phyloP scores from a whole-genome alignment of 2,329 filamentous ascomycete species.

The Catunica adiposa region DNA sequence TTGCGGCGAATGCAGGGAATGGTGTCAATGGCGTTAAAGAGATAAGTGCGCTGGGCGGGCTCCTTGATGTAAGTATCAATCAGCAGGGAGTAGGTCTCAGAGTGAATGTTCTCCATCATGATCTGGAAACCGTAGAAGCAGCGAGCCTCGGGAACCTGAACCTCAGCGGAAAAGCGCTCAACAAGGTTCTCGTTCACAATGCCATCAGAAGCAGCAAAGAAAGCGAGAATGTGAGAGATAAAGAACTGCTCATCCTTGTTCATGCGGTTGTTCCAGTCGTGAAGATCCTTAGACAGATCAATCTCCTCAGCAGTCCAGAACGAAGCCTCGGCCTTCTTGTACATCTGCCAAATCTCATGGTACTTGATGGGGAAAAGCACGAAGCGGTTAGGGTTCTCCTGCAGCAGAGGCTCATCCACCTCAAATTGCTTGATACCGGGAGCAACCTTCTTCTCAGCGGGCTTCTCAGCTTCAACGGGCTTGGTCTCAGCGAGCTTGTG shows the following conservation, averaged over 20 bases:
- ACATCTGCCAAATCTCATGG: conserved; percentile 99
- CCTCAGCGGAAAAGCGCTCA: conserved; percentile 91
- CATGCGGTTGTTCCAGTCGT: conserved; percentile 97
- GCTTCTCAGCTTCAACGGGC: conserved; percentile 29
- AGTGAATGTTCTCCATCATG: conserved; percentile 99
- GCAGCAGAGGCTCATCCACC: conserved; percentile 73
- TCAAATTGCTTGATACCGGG: conserved; percentile 49
- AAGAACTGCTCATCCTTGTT: conserved; percentile 98
- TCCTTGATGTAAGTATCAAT: conserved; percentile 99
- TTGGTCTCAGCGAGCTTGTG: conserved; percentile 24
- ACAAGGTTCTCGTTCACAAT: conserved; percentile 99
- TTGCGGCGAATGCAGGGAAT: conserved; percentile 98
- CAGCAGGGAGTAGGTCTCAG: conserved; percentile 95
- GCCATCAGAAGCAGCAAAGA: conserved; percentile 96
- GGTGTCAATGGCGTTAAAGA: conserved; percentile 98
- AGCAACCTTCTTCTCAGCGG: conserved; percentile 30
- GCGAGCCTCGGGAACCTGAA: conserved; percentile 91
- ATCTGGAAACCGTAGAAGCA: conserved; percentile 99
- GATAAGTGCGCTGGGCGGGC: conserved; percentile 77
- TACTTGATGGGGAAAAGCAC: conserved; percentile 99
- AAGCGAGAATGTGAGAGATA: conserved; percentile 93
- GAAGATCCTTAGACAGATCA: conserved; percentile 93
- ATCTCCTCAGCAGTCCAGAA: conserved; percentile 99
- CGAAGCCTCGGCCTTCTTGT: conserved; percentile 98
- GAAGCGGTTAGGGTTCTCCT: conserved; percentile 91